Percentiles rank a stretch among this genome's conserved stretches.
Evolutionary conservation across 202 grass and related monocot genomes (phyloP).

Genomic region (Dendrocalamus latiflorus): DNA sequence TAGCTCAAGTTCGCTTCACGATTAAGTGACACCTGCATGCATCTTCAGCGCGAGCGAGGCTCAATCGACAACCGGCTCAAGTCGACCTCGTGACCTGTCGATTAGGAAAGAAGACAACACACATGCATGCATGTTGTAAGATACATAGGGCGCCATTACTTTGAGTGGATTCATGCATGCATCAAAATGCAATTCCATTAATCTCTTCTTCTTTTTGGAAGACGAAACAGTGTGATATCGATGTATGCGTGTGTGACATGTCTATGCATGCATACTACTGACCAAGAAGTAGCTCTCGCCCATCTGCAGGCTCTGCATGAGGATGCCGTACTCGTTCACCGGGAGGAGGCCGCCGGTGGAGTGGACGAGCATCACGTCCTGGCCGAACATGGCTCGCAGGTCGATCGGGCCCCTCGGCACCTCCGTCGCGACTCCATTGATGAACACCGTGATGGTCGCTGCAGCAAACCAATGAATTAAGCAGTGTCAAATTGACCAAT

Average conservation of each 20-base stretch:
- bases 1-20: neutral
- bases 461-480: neutral
- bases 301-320: constrained; percentile 81
- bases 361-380: constrained; percentile 71
- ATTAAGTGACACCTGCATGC: neutral
- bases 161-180: neutral
- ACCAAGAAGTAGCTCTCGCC: constrained; percentile 94
- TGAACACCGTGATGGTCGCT: constrained; percentile 82
- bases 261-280: neutral
- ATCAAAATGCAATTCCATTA: neutral
- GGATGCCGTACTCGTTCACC: constrained; percentile 66
- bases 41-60: neutral
- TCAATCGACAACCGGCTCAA: neutral
- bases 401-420: constrained; percentile 74
- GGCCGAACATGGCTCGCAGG: constrained; percentile 58
- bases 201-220: neutral
- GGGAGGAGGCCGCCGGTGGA: constrained; percentile 61
- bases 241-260: neutral
- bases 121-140: neutral
- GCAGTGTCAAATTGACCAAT: neutral
- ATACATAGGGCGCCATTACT: neutral
- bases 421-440: constrained; percentile 77
- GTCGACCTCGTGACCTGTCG: constrained; percentile 36
- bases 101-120: neutral
- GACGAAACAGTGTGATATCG: neutral